Evolutionary conservation across 768 basidiomycete species (phyloP).

Genomic region (Psilocybe azurescens): DNA sequence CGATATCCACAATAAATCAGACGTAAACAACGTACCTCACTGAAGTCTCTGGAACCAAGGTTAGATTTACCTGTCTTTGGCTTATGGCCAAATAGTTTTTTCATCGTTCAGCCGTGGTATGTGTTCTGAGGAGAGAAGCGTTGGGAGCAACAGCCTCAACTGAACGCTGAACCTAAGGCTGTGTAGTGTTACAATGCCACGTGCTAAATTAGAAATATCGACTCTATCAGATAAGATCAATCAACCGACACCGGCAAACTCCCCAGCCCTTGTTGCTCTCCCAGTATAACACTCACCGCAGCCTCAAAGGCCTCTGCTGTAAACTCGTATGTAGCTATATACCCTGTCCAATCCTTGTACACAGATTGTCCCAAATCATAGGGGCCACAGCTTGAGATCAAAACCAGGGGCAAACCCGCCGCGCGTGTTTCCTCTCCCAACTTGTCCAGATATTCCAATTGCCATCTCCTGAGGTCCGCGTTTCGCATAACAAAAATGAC

Average conservation of each 20-base stretch:
- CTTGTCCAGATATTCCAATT: conserved; percentile 35
- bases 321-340: conserved; percentile 64
- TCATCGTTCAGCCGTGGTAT: conserved; percentile 42
- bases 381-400: conserved; percentile 69
- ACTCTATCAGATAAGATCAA: conserved; percentile 18
- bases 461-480: conserved; percentile 59
- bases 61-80: conserved; percentile 37
- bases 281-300: conserved; percentile 49
- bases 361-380: conserved; percentile 52
- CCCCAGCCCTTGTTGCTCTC: conserved; percentile 21
- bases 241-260: conserved; percentile 15
- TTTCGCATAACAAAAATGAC: conserved; percentile 66
- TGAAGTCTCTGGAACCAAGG: conserved; percentile 33
- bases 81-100: conserved; percentile 61
- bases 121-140: not conserved
- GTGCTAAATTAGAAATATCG: conserved; percentile 2
- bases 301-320: conserved; percentile 55
- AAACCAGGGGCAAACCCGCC: conserved; percentile 40
- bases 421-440: conserved; percentile 28
- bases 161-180: conserved; percentile 9
- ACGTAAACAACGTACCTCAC: conserved; percentile 30
- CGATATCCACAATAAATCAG: conserved; percentile 2
- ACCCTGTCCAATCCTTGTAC: conserved; percentile 34
- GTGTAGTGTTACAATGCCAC: conserved; percentile 23
- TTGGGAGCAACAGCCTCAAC: not conserved